Evolutionary conservation across 2,329 filamentous ascomycete genomes (phyloP), one percentile per base, ranked within the genome.

Genomic region (Trichoderma sp.): DNA sequence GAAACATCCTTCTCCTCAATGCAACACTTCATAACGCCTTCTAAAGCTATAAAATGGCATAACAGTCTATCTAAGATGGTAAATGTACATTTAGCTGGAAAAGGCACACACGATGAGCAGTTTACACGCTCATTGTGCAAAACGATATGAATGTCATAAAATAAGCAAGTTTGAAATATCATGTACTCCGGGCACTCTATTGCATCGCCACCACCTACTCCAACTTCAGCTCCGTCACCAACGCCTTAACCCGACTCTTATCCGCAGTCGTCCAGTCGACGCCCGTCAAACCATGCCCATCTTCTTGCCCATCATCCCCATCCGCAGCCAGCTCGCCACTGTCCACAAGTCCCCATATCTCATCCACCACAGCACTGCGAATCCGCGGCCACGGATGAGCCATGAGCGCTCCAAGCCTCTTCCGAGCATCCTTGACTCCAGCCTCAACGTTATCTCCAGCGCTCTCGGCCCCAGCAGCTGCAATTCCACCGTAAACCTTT

Each of bases 371-470:
- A 57, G 83, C 77, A 70, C 79, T 86, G 70, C 89, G 81, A 73
- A 96, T 89, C 75, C 87, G 87, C 6, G 94, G 93, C 84, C 93
- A 97, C 0, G 93, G 92, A 81, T 97, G 95, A 69, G 88, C 80
- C 72, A 97, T 82, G 83, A 97, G 87, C 27, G 86, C 88, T 0
- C 87, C 86, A 52, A 97, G 81, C 77, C 94, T 92, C 76, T 86
- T 89, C 66, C 89, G 79, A 4, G 91, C 91, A 69, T 83, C 82
- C 10, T 81, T 80, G 8, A 87, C 80, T 0, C 82, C 81, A 29
- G 70, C 72, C 31, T 74, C 60, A 61, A 57, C 10, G 40, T 64
- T 59, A 33, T 67, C 68, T 13, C 56, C 73, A 11, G 40, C 72
- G 58, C 81, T 75, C 2, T 78, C 77, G 4, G 88, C 87, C 24